Percentiles rank a stretch among this genome's conserved stretches.
Evolutionary conservation across 1,284 basidiomycete species (phyloP).

Genomic region (Trametes sp.): DNA sequence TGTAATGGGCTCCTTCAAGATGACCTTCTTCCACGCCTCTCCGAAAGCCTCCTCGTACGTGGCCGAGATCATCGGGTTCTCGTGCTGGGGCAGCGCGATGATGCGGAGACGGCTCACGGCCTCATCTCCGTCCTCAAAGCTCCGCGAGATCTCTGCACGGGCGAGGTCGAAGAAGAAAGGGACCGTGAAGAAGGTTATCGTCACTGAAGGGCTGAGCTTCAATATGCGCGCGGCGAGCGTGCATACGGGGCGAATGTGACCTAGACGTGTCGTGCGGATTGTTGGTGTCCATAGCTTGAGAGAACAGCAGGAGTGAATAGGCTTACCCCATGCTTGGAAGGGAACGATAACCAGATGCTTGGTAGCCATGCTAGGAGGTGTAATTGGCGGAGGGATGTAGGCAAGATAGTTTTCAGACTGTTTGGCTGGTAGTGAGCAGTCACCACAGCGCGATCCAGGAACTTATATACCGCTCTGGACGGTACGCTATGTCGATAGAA

Average conservation of each 20-base stretch:
- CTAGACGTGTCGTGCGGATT: background rate
- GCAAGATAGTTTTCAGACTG: too few relatives aligned
- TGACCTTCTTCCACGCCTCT: slow-evolving; percentile 8
- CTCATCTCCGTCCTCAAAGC: slow-evolving; percentile 6
- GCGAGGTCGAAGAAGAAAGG: background rate
- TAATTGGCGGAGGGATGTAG: too few relatives aligned
- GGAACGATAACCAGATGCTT: slow-evolving; percentile 10
- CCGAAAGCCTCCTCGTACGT: slow-evolving; percentile 9
- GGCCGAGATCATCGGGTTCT: slow-evolving; percentile 4
- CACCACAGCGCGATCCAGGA: too few relatives aligned
- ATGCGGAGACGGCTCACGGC: background rate
- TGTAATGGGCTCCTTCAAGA: slow-evolving; percentile 6
- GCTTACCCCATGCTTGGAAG: slow-evolving; percentile 11
- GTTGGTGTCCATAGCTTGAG: background rate
- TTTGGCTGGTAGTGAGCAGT: too few relatives aligned
- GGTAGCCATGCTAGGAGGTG: background rate
- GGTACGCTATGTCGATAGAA: too few relatives aligned
- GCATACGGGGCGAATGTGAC: slow-evolving; percentile 14
- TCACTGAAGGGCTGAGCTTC: slow-evolving; percentile 1
- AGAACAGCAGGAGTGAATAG: background rate
- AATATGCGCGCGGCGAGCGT: slow-evolving; percentile 12
- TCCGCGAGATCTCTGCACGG: slow-evolving; percentile 9
- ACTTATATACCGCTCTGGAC: too few relatives aligned
- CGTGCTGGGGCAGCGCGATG: slow-evolving; percentile 9
- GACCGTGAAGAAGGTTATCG: slow-evolving; percentile 10